Evolutionary conservation across 179 eudicot species (phyloP).

Genomic region (Amaranthus tricolor): DNA sequence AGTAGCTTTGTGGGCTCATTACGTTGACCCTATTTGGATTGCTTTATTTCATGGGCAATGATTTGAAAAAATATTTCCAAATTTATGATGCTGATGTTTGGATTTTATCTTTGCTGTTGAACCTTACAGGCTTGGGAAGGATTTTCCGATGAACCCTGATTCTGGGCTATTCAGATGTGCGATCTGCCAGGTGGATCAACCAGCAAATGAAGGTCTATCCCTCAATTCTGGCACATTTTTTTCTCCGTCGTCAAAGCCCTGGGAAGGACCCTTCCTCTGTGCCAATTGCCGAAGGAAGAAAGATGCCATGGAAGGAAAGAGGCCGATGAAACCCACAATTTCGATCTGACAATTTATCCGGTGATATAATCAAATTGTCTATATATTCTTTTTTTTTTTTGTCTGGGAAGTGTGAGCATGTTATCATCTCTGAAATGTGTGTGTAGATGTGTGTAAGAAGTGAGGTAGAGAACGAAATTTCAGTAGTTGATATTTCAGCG

Average conservation of each 20-base stretch:
- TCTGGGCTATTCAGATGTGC: conserved; percentile 83
- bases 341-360: conserved; percentile 40
- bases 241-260: conserved; percentile 79
- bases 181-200: conserved; percentile 86
- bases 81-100: background rate
- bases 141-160: conserved; percentile 53
- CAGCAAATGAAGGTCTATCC: conserved; percentile 65
- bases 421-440: conserved; percentile 28
- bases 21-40: background rate
- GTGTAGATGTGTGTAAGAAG: conserved; percentile 50
- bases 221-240: conserved; percentile 75
- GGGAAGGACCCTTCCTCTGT: conserved; percentile 96
- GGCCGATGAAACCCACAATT: conserved; percentile 39
- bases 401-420: conserved; percentile 42
- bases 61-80: background rate
- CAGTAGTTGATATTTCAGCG: conserved; percentile 24
- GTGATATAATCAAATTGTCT: conserved; percentile 40
- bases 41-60: background rate
- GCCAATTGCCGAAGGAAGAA: conserved; percentile 76
- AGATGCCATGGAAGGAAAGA: conserved; percentile 99
- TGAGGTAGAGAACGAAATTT: conserved; percentile 33
- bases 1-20: background rate
- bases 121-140: conserved; percentile 77
- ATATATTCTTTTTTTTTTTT: conserved; percentile 41
- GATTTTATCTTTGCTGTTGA: background rate